A percentile compares a stretch with the other conserved stretches of the same genome.
phyloP scores from a whole-genome alignment of 768 basidiomycete genomes.

The Ramaria sp. region DNA sequence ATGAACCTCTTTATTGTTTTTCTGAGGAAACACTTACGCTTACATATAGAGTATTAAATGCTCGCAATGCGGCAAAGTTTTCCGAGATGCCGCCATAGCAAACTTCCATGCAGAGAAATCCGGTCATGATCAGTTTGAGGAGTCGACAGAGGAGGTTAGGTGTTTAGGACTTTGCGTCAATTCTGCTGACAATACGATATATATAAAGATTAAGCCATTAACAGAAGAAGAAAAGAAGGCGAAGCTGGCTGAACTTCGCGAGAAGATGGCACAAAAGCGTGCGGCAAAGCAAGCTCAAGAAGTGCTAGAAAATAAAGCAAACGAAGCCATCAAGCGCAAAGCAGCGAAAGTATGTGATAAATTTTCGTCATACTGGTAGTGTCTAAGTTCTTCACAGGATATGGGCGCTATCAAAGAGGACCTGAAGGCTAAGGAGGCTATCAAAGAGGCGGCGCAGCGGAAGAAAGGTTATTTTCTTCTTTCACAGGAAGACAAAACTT shows the following conservation, averaged over 20 bases:
- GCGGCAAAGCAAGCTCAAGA: conserved; percentile 63
- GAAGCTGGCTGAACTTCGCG: conserved; percentile 67
- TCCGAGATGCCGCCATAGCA: conserved; percentile 77
- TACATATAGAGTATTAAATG: conserved; percentile 73
- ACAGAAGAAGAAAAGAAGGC: conserved; percentile 89
- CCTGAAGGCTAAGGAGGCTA: conserved; percentile 61
- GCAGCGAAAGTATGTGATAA: conserved; percentile 44
- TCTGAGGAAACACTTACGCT: neutral
- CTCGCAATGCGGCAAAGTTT: conserved; percentile 74
- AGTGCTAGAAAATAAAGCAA: conserved; percentile 57
- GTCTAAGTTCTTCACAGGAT: conserved; percentile 37
- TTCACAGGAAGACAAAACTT: neutral
- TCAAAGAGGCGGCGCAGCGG: conserved; percentile 77
- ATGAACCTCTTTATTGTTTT: neutral
- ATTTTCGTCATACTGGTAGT: neutral
- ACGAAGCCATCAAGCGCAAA: conserved; percentile 76
- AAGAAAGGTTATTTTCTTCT: conserved; percentile 47
- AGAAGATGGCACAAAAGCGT: conserved; percentile 75
- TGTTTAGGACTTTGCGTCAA: neutral
- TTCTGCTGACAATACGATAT: neutral
- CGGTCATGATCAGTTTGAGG: conserved; percentile 93
- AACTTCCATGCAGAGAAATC: conserved; percentile 92
- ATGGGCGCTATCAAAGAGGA: conserved; percentile 65
- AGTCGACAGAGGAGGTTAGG: conserved; percentile 83
- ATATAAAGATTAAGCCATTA: conserved; percentile 70